Evolutionary conservation across 495 filamentous ascomycete genomes (phyloP), one percentile per base, ranked within the genome.

Genomic region (Evansstolkia leycettana): DNA sequence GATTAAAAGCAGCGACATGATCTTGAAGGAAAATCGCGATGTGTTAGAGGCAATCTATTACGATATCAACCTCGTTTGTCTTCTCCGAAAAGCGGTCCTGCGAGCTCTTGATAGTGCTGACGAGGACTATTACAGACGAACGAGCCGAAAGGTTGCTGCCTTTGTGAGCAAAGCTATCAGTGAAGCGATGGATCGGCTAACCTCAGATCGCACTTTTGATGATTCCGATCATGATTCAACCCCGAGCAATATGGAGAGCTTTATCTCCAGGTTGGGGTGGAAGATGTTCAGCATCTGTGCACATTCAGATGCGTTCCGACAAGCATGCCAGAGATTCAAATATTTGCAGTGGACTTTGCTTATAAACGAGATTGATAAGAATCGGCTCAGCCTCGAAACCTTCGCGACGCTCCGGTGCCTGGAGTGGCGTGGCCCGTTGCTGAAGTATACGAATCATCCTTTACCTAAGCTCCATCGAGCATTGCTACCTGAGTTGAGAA

Each of bases 281-380:
- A 51, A 42, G 37, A 45, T 59, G 28, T 47, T 60, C 25, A 34
- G 49, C 17, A 60, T 66, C 17, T 56, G 54, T 20, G 38, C 54
- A 8, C 36, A 47, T 12, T 39, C 60, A 0, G 47, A 53, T 35
- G 44, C 42, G 3, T 66, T 66, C 42, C 51, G 53, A 12, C 25
- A 34, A 4, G 45, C 51, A 0, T 38, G 30, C 27, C 2, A 23
- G 12, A 20, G 33, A 3, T 17, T 41, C 11, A 31, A 28, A 13
- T 13, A 32, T 16, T 16, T 13, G 18, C n/a, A 40, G 1, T 62
- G 51, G 57, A 20, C 43, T 4, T 9, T 14, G 3, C 12, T 64
- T 6, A 12, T 42, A 7, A n/a, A 33, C 2, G 16, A 37, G 2
- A 48, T 64, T 15, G 14, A 17, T 0, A 19, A 34, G 1, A 50